Evolutionary conservation across 2,329 filamentous ascomycete species (phyloP).

Genomic region (Calonectria ilicicola): DNA sequence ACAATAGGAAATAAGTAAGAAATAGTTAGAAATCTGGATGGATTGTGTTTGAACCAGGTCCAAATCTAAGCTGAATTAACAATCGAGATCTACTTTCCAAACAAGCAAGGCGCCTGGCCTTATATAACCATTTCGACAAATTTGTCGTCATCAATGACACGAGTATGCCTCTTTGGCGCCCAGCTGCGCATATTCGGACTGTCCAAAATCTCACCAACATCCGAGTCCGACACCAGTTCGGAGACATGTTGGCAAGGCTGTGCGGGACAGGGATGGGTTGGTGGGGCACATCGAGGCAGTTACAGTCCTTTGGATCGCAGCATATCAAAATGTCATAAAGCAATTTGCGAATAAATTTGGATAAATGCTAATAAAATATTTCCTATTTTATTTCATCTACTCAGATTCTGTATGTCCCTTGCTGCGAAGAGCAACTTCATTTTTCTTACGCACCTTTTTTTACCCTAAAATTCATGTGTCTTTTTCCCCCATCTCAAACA

Average conservation of each 20-base stretch:
- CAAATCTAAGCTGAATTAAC: not conserved
- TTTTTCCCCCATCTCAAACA: too few species aligned
- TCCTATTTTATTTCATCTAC: too few species aligned
- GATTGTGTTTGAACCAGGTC: not conserved
- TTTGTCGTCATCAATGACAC: not conserved
- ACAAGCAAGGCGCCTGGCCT: not conserved
- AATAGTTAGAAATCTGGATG: not conserved
- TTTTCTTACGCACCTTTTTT: too few species aligned
- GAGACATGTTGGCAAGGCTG: not conserved
- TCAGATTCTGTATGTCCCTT: too few species aligned
- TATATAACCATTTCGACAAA: not conserved
- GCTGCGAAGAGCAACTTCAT: too few species aligned
- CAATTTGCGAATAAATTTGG: too few species aligned
- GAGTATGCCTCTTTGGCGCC: not conserved
- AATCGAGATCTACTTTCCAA: not conserved
- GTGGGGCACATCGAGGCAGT: not conserved
- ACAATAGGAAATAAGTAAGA: not conserved
- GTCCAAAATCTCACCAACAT: not conserved
- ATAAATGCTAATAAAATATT: too few species aligned
- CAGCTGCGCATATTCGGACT: not conserved
- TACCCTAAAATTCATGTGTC: too few species aligned
- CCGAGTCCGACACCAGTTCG: constrained; percentile 17
- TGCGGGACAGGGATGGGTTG: not conserved
- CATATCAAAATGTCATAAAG: not conserved
- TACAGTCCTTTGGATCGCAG: not conserved